Evolutionary conservation across 176 grass and related monocot genomes (phyloP).

Genomic region (Cenchrus americanus): DNA sequence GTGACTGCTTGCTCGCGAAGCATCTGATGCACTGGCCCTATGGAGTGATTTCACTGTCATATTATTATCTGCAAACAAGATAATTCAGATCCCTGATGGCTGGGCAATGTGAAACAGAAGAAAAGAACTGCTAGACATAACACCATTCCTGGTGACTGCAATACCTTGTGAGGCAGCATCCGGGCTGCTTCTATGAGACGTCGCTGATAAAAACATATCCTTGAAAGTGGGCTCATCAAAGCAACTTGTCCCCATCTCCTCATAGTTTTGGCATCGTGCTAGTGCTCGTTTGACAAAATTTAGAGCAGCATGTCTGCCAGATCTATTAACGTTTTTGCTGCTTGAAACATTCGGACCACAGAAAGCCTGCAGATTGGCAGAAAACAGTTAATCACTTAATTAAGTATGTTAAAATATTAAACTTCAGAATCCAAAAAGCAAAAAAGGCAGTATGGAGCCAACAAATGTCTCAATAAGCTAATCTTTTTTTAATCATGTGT

Average conservation of each 20-base stretch:
- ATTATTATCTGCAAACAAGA: slow-evolving; percentile 55
- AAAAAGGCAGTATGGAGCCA: neutral
- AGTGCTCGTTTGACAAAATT: slow-evolving; percentile 65
- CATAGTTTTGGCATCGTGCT: slow-evolving; percentile 53
- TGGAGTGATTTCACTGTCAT: slow-evolving; percentile 36
- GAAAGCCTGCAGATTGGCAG: slow-evolving; percentile 51
- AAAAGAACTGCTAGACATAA: slow-evolving; percentile 10
- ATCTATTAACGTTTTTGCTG: slow-evolving; percentile 63
- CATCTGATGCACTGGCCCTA: slow-evolving; percentile 46
- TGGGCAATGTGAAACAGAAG: neutral
- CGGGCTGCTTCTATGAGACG: slow-evolving; percentile 50
- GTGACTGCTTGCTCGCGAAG: slow-evolving; percentile 50
- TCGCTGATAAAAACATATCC: slow-evolving; percentile 62
- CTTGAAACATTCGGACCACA: slow-evolving; percentile 51
- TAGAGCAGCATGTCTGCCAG: slow-evolving; percentile 57
- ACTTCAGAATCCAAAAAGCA: slow-evolving; percentile 28
- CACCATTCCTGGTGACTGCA: neutral
- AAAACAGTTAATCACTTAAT: slow-evolving; percentile 24
- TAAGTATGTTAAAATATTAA: slow-evolving; percentile 23
- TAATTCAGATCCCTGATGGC: neutral
- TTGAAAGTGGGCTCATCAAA: slow-evolving; percentile 65
- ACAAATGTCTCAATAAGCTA: slow-evolving; percentile 3
- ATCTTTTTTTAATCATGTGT: neutral
- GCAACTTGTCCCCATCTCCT: slow-evolving; percentile 55
- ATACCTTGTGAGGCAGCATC: slow-evolving; percentile 49